Conservation (phyloP, 202 grass and related monocot genomes). For the Bolboschoenoplectus hybrid region DNA sequence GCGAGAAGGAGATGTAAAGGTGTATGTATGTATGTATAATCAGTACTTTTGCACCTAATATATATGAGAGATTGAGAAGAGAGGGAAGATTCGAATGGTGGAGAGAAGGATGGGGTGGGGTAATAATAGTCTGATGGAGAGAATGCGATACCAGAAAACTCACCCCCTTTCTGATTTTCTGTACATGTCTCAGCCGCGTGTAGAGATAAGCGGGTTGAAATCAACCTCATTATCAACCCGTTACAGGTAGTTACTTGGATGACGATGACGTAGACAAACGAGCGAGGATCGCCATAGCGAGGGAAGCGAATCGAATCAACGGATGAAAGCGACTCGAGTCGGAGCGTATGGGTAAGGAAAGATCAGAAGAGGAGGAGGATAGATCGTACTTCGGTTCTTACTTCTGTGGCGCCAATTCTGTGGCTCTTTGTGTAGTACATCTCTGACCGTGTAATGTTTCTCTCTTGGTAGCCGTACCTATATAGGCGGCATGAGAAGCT, state of each 20-base stretch:
- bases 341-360: conserved; percentile 5
- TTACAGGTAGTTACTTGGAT: not conserved
- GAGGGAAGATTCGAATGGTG: conserved; percentile 28
- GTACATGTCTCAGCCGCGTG: not conserved
- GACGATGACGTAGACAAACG: not conserved
- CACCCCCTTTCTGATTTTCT: too few relatives aligned
- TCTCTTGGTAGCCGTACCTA: not conserved
- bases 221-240: not conserved
- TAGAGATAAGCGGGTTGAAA: conserved; percentile 14
- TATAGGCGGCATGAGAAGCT: not conserved
- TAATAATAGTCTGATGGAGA: conserved; percentile 25
- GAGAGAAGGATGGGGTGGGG: conserved; percentile 31
- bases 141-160: not conserved
- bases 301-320: not conserved
- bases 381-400: not conserved
- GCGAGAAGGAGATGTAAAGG: not conserved
- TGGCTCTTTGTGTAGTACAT: not conserved
- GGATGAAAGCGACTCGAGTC: conserved; percentile 25
- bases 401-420: not conserved
- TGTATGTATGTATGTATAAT: too few relatives aligned
- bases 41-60: not conserved
- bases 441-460: not conserved
- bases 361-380: not conserved
- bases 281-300: not conserved
- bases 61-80: not conserved